A percentile compares a stretch with the other conserved stretches of the same genome.
Evolutionary conservation across 129 eudicot species (phyloP).

Genomic region (Oenanthe sinensis): DNA sequence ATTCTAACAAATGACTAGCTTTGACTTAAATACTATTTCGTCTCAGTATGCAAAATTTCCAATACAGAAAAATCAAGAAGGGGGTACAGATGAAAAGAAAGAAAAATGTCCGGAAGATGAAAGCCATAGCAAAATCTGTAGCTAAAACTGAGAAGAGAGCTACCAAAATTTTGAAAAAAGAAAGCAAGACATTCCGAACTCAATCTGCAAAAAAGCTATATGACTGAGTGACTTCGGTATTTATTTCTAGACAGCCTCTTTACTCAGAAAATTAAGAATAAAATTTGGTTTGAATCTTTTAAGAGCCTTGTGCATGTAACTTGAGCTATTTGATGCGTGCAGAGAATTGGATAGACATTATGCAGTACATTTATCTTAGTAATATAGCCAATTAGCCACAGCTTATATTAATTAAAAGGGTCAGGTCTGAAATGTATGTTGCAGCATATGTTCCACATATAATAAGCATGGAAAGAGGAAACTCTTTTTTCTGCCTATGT

Average conservation of each 20-base stretch:
- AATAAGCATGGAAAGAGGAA: not conserved
- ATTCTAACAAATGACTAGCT: not conserved
- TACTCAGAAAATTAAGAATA: not conserved
- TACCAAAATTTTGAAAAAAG: slow-evolving; percentile 44
- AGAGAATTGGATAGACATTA: not conserved
- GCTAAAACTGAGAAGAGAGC: slow-evolving; percentile 71
- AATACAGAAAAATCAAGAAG: slow-evolving; percentile 52
- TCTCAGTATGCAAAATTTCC: not conserved
- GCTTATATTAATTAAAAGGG: not conserved
- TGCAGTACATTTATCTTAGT: not conserved
- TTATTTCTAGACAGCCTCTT: not conserved
- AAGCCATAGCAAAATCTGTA: slow-evolving; percentile 79
- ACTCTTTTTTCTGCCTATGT: too few relatives aligned
- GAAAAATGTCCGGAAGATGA: slow-evolving; percentile 56
- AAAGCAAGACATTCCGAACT: slow-evolving; percentile 61
- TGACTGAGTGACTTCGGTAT: slow-evolving; percentile 28
- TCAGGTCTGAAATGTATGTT: not conserved
- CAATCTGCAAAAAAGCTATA: slow-evolving; percentile 65
- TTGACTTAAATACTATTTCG: not conserved
- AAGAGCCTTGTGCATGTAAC: not conserved
- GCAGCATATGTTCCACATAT: not conserved
- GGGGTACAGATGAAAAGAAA: slow-evolving; percentile 90
- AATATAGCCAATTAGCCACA: not conserved
- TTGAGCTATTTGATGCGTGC: not conserved
- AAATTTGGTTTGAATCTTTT: not conserved